A percentile compares a stretch with the other conserved stretches of the same genome.
phyloP scores from a whole-genome alignment of 768 basidiomycete species.

The Serendipita sp. region DNA sequence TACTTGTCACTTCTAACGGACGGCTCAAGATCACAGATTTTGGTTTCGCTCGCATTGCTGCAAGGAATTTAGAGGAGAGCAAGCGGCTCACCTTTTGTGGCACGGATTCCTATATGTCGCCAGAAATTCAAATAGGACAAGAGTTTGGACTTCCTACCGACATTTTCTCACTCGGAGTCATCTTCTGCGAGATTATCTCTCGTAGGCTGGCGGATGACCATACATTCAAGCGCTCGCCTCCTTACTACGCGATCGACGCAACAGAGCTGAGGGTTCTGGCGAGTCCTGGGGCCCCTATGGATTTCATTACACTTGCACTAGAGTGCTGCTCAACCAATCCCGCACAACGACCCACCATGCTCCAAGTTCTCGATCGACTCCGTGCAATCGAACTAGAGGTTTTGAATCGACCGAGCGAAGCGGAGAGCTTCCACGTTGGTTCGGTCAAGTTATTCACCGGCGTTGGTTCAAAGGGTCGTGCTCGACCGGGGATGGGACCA shows the following conservation, averaged over 20 bases:
- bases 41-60: conserved; percentile 89
- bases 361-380: conserved; percentile 63
- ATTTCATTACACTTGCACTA: conserved; percentile 59
- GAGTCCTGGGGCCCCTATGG: conserved; percentile 59
- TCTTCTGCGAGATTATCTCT: conserved; percentile 81
- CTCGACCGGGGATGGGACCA: conserved; percentile 39
- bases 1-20: conserved; percentile 87
- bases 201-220: conserved; percentile 72
- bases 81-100: conserved; percentile 75
- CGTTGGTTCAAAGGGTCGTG: conserved; percentile 22
- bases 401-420: conserved; percentile 43
- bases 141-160: conserved; percentile 92
- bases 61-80: conserved; percentile 76
- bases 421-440: conserved; percentile 61
- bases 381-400: conserved; percentile 74
- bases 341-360: conserved; percentile 51
- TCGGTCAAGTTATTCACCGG: conserved; percentile 71
- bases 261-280: conserved; percentile 55
- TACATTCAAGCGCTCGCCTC: conserved; percentile 51
- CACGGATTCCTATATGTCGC: conserved; percentile 94
- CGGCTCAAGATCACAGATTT: conserved; percentile 98
- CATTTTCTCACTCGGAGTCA: conserved; percentile 83
- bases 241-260: conserved; percentile 59
- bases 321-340: conserved; percentile 61
- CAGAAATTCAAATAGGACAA: conserved; percentile 80